Evolutionary conservation across 2,329 filamentous ascomycete species (phyloP).

Genomic region (Diaporthe helianthi): DNA sequence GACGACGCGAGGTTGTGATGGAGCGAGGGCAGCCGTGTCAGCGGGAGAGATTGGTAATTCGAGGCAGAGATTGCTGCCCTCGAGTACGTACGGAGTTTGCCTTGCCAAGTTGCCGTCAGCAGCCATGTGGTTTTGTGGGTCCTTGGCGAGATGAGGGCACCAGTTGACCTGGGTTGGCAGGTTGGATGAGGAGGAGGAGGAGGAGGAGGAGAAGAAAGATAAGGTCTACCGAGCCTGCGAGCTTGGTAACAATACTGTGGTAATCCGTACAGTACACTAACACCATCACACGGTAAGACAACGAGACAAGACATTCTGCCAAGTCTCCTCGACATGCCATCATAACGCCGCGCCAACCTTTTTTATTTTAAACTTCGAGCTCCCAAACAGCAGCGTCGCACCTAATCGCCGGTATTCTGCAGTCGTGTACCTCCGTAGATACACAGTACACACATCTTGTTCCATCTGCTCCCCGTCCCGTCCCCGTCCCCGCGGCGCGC

Average conservation of each 20-base stretch:
- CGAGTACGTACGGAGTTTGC: too few species aligned
- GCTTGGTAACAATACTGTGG: too few species aligned
- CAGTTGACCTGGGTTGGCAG: too few species aligned
- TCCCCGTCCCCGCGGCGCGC: conserved; percentile 11
- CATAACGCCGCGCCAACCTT: not conserved
- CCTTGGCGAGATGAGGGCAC: conserved; percentile 26
- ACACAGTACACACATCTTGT: too few species aligned
- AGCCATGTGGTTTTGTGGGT: conserved; percentile 13
- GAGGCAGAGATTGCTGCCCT: conserved; percentile 15
- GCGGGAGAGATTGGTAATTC: conserved; percentile 10
- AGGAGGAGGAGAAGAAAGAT: conserved; percentile 27
- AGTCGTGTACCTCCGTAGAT: too few species aligned
- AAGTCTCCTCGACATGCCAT: too few species aligned
- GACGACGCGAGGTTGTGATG: conserved; percentile 8
- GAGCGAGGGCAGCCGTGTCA: not conserved
- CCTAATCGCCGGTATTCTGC: too few species aligned
- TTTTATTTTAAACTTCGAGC: not conserved
- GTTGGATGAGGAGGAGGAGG: too few species aligned
- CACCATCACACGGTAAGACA: too few species aligned
- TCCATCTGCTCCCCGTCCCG: not conserved
- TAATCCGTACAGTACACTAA: too few species aligned
- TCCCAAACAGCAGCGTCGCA: not conserved
- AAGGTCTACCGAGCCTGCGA: too few species aligned
- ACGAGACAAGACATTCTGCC: too few species aligned
- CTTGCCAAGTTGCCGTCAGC: not conserved